Percentiles rank a stretch among this genome's conserved stretches.
Evolutionary conservation across 1,284 basidiomycete species (phyloP).

Genomic region (Violaceomyces palustris): DNA sequence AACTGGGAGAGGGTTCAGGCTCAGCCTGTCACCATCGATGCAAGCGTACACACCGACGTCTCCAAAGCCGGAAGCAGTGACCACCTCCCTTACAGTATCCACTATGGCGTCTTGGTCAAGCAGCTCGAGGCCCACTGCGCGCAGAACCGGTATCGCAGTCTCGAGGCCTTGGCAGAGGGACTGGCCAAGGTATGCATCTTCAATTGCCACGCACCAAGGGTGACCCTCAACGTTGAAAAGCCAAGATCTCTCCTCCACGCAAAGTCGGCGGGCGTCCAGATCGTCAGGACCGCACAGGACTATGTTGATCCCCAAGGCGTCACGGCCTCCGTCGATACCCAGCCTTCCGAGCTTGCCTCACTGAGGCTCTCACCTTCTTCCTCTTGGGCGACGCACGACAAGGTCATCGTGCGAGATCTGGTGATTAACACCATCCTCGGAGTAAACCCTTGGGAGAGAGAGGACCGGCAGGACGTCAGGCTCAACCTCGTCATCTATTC

Average conservation of each 20-base stretch:
- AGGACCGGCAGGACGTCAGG: constrained; percentile 66
- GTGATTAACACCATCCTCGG: constrained; percentile 65
- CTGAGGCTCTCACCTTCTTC: constrained; percentile 27
- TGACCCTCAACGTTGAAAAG: constrained; percentile 58
- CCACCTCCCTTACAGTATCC: constrained; percentile 61
- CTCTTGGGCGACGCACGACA: constrained; percentile 23
- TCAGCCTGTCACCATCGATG: constrained; percentile 63
- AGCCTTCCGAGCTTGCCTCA: constrained; percentile 2
- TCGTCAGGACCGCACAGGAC: constrained; percentile 39
- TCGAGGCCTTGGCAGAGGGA: constrained; percentile 46
- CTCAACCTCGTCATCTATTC: constrained; percentile 60
- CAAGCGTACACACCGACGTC: constrained; percentile 62
- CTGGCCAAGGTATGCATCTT: constrained; percentile 57
- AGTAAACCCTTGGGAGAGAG: constrained; percentile 67
- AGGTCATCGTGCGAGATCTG: constrained; percentile 59
- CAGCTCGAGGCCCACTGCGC: constrained; percentile 45
- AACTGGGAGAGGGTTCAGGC: constrained; percentile 46
- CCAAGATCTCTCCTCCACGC: constrained; percentile 61
- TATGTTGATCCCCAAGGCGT: constrained; percentile 20
- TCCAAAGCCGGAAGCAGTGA: constrained; percentile 60
- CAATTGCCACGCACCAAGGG: constrained; percentile 54
- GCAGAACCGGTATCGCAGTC: constrained; percentile 17
- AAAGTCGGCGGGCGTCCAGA: constrained; percentile 57
- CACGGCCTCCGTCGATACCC: constrained; percentile 9
- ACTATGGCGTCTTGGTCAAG: constrained; percentile 49